Percentiles rank a stretch among this genome's conserved stretches.
Evolutionary conservation across 2,329 filamentous ascomycete species (phyloP).

Genomic region (Colletotrichum destructivum): DNA sequence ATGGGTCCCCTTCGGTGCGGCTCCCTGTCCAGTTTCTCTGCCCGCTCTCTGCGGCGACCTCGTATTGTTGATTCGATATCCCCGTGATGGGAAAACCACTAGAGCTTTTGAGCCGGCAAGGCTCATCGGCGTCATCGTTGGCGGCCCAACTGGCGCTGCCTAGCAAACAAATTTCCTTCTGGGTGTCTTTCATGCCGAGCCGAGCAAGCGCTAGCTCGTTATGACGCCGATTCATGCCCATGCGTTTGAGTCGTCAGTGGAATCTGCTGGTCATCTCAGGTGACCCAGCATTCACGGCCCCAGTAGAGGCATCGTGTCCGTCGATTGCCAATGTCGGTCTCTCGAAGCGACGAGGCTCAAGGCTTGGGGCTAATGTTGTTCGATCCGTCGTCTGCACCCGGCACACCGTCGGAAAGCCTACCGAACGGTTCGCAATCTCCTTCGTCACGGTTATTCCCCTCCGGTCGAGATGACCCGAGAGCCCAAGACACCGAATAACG

Average conservation of each 20-base stretch:
- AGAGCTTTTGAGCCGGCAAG: background rate
- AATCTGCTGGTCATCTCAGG: background rate
- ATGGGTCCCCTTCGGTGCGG: background rate
- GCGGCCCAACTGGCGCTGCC: constrained; percentile 24
- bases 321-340: background rate
- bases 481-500: constrained; percentile 4
- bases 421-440: background rate
- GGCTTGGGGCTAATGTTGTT: background rate
- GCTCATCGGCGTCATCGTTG: constrained; percentile 15
- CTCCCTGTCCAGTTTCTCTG: background rate
- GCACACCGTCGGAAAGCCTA: background rate
- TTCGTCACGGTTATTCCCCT: background rate
- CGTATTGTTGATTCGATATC: background rate
- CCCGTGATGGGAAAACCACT: too few relatives aligned
- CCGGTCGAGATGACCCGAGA: background rate
- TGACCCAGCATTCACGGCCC: background rate
- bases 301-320: background rate
- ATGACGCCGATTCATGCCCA: background rate
- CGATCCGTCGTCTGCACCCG: background rate
- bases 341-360: background rate
- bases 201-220: background rate
- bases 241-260: background rate
- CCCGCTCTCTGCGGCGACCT: background rate
- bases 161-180: background rate
- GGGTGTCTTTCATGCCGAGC: constrained; percentile 1